These are phyloP conservation scores for rapeseed (Brassica napus) DNA, from an alignment of 345 rosid genomes.

Conservation along the genomic window Da-Ae NC_063436.1:3253501-3254000, in stretches of 20 bases:
- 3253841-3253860: background rate
- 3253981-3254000: conserved; percentile 18
- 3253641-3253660: background rate
- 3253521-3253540: background rate
- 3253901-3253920: background rate
- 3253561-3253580: background rate
- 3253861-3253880: background rate
- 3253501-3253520: background rate
- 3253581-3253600: background rate
- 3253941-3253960: background rate
- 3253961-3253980: background rate
- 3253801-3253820: background rate
- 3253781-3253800: background rate
- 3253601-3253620: background rate
- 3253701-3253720: background rate
- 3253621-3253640: background rate
- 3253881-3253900: background rate
- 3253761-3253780: background rate
- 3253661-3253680: background rate
- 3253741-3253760: background rate
- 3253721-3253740: background rate
- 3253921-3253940: background rate
- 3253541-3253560: background rate
- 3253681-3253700: background rate
- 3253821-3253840: too few species aligned